Base-by-base conservation (phyloP, 805 yeast genomes). In the Candida maltosa region DNA sequence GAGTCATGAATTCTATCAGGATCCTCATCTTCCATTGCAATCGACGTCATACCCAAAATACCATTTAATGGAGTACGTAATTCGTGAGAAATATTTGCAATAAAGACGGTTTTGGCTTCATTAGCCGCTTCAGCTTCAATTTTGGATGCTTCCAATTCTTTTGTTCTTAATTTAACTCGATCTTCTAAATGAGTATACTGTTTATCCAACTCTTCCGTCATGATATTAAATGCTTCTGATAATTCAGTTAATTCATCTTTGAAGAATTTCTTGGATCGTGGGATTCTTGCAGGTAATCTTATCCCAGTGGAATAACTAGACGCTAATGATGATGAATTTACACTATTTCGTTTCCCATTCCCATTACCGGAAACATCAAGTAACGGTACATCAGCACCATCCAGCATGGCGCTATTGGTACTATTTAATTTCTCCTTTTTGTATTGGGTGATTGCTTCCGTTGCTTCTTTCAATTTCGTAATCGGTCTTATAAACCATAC, bases 11-110 rank as follows among this genome's bases (percentile, higher is more conserved):
- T 79, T 45, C 80, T 78, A 10, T 67, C 58, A 4, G 70, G 69
- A 46, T 86, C 91, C 19, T 69, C 69, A 54, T 93, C 97, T 15
- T 85, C 93, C 85, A 88, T 79, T 5, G 96, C 89, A 38, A 91
- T 83, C 2, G 95, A 84, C 0, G 97, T 86, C 89, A 91, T 86
- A 44, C 97, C 97, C 36, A 93, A 65, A 27, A 93, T 93, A 54
- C 98, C 98, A 57, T 93, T 93, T 42, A 93, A 67, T 2, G 98
- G 98, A 0, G 97, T 93, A 48, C 97, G 76, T 52, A 93, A 69
- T 63, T 93, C 98, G 57, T 5, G 60, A 4, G 63, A 57, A 16
- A 56, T 55, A 40, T 57, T 56, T 17, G 62, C 60, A 37, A 56
- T 56, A 38, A 55, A 56, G 7, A 56, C 59, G 0, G 97, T 89